A percentile compares a stretch with the other conserved stretches of the same genome.
These are phyloP conservation scores for Neurospora discreta DNA, from an alignment of 495 filamentous ascomycete genomes.

Conservation along the genomic window DNA sequence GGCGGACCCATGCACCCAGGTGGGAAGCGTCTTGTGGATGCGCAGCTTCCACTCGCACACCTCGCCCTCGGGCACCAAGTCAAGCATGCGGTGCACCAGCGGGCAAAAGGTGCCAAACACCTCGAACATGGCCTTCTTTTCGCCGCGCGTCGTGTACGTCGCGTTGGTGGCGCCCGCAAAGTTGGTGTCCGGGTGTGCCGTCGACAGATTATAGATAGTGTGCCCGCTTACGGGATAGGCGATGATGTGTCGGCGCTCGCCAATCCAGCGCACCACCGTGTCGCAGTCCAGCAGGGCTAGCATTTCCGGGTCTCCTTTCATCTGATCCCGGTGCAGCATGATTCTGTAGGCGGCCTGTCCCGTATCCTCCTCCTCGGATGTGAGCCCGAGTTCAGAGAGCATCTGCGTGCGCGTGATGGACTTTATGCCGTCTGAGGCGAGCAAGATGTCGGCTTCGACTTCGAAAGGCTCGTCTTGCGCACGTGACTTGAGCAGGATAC, in stretches of 20 bases:
- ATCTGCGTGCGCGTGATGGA: conserved; percentile 49
- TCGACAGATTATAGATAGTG: conserved; percentile 68
- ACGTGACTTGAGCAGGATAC: conserved; percentile 46
- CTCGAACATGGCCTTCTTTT: conserved; percentile 54
- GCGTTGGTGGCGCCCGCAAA: conserved; percentile 61
- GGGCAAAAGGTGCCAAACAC: conserved; percentile 64
- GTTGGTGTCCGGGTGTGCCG: conserved; percentile 61
- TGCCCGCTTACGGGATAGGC: conserved; percentile 69
- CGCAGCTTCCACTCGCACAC: conserved; percentile 76
- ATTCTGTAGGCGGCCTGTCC: conserved; percentile 78
- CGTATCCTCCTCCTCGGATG: conserved; percentile 54
- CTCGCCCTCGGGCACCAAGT: conserved; percentile 69
- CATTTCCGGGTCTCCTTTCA: conserved; percentile 56
- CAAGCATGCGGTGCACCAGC: conserved; percentile 58
- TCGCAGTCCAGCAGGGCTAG: conserved; percentile 54
- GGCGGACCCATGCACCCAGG: conserved; percentile 55
- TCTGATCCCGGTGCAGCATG: conserved; percentile 59
- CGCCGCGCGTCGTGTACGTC: conserved; percentile 65
- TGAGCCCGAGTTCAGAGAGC: conserved; percentile 42
- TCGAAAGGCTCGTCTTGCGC: conserved; percentile 38
- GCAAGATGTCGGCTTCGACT: conserved; percentile 55
- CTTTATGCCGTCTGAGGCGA: conserved; percentile 69
- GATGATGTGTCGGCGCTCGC: conserved; percentile 68
- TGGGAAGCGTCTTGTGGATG: conserved; percentile 55
- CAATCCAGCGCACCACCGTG: conserved; percentile 68